Percentiles rank a stretch among this genome's conserved stretches.
phyloP scores from a whole-genome alignment of 148 eudicot genomes.

The Camellia japonica region DNA sequence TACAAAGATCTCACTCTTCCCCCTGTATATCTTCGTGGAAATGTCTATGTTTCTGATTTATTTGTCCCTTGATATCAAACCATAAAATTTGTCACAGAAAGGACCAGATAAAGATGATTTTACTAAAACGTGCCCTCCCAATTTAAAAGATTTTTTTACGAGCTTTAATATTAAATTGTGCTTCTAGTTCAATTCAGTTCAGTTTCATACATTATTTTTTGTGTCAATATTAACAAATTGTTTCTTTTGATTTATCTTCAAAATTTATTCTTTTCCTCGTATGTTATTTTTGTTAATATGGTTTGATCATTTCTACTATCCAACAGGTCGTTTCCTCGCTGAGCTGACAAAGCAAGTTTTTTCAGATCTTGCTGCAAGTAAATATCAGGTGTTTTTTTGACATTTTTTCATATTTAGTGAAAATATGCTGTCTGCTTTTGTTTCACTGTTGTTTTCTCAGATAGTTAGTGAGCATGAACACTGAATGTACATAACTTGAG shows the following conservation, averaged over 20 bases:
- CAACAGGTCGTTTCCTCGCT: constrained; percentile 91
- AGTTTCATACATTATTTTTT: neutral
- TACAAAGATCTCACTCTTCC: neutral
- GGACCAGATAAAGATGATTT: neutral
- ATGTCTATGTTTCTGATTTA: neutral
- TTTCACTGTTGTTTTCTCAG: constrained; percentile 12
- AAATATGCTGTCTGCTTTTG: neutral
- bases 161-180: neutral
- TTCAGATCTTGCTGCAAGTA: constrained; percentile 82
- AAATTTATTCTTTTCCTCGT: neutral
- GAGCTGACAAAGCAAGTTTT: constrained; percentile 97
- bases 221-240: neutral
- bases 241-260: neutral
- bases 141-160: neutral
- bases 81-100: neutral
- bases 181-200: neutral
- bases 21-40: neutral
- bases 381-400: constrained; percentile 74
- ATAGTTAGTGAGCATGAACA: neutral
- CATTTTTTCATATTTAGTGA: neutral
- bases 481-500: constrained; percentile 1
- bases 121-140: neutral
- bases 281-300: neutral
- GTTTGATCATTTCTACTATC: constrained; percentile 7
- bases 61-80: neutral